phyloP scores from a whole-genome alignment of 148 eudicot species.

The Limonium bicolor region DNA sequence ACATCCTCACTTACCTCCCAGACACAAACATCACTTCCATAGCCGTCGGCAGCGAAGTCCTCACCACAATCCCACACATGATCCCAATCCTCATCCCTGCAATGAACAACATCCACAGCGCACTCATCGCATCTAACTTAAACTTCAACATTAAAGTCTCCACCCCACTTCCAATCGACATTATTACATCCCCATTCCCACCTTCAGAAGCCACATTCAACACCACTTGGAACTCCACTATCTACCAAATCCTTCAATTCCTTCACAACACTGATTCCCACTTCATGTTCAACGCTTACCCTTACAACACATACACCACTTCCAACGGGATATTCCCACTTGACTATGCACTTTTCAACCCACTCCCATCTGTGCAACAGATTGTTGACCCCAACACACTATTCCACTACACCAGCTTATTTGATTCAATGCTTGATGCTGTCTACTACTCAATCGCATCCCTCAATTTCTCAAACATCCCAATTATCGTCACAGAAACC shows the following conservation, averaged over 20 bases:
- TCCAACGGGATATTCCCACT: slow-evolving; percentile 76
- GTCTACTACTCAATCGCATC: slow-evolving; percentile 66
- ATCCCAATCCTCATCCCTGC: slow-evolving; percentile 63
- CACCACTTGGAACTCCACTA: slow-evolving; percentile 64
- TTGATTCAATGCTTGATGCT: slow-evolving; percentile 95
- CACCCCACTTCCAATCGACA: slow-evolving; percentile 70
- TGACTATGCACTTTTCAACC: slow-evolving; percentile 73
- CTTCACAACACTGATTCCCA: slow-evolving; percentile 64
- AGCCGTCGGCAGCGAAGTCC: slow-evolving; percentile 73
- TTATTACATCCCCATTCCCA: slow-evolving; percentile 74
- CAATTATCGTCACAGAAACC: slow-evolving; percentile 79
- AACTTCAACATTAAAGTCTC: slow-evolving; percentile 70
- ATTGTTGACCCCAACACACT: slow-evolving; percentile 94
- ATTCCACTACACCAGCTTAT: slow-evolving; percentile 72
- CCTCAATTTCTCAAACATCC: slow-evolving; percentile 48
- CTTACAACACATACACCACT: slow-evolving; percentile 53
- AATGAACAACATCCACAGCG: slow-evolving; percentile 68
- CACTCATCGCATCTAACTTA: slow-evolving; percentile 72
- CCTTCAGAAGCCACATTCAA: slow-evolving; percentile 82
- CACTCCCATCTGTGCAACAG: slow-evolving; percentile 59
- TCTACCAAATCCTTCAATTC: slow-evolving; percentile 65
- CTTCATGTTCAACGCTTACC: slow-evolving; percentile 88
- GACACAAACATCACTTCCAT: slow-evolving; percentile 72
- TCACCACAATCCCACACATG: slow-evolving; percentile 55
- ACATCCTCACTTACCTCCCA: slow-evolving; percentile 71